Percentiles rank a stretch among this genome's conserved stretches.
Evolutionary conservation across 495 filamentous ascomycete species (phyloP).

Genomic region (Aspergillus panamensis): DNA sequence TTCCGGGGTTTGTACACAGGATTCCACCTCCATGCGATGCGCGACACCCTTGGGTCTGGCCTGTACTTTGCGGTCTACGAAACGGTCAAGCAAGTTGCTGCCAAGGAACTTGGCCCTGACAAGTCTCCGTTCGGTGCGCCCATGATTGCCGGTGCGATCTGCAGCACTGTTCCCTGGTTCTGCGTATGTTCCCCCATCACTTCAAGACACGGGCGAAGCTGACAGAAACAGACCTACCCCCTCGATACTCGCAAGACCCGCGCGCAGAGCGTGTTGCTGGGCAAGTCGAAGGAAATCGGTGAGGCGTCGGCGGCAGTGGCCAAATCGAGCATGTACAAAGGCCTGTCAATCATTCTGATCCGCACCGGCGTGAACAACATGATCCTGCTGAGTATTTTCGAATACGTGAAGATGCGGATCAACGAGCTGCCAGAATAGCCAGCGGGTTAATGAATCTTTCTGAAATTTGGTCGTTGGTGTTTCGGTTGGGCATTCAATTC

Average conservation of each 20-base stretch:
- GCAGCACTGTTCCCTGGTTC: conserved; percentile 48
- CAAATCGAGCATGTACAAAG: conserved; percentile 50
- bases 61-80: conserved; percentile 94
- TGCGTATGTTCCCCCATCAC: conserved; percentile 36
- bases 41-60: conserved; percentile 83
- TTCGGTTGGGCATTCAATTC: conserved; percentile 1
- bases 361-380: conserved; percentile 49
- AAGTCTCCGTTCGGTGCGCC: conserved; percentile 41
- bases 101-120: conserved; percentile 46
- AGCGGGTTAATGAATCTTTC: neutral
- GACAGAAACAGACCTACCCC: conserved; percentile 40
- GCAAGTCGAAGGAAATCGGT: conserved; percentile 44
- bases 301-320: conserved; percentile 43
- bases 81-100: conserved; percentile 78
- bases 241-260: conserved; percentile 50
- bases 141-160: conserved; percentile 45
- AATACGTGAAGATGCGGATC: conserved; percentile 44
- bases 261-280: conserved; percentile 45
- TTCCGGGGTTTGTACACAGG: conserved; percentile 80
- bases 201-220: conserved; percentile 9
- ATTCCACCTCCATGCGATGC: conserved; percentile 74
- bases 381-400: conserved; percentile 46
- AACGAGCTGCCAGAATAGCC: conserved; percentile 30
- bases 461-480: neutral
- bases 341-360: conserved; percentile 45